phyloP scores from a whole-genome alignment of 495 filamentous ascomycete species.

The Hypoxylon intermedium region DNA sequence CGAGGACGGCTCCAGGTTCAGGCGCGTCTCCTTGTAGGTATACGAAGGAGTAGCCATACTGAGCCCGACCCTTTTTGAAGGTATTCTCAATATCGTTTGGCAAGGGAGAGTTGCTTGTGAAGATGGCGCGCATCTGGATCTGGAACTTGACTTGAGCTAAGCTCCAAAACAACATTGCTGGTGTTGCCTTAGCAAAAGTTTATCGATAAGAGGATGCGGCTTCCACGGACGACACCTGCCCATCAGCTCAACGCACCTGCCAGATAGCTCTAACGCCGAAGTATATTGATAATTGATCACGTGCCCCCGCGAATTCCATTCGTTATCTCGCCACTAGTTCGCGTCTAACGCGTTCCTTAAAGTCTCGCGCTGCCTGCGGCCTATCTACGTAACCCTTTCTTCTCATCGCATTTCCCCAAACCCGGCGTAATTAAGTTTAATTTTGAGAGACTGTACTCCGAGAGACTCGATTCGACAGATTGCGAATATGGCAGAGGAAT shows the following conservation, averaged over 20 bases:
- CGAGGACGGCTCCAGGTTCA: conserved; percentile 78
- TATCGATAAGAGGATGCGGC: conserved; percentile 24
- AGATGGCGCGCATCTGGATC: conserved; percentile 14
- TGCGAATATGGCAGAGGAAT: conserved; percentile 46
- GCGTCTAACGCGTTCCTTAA: conserved; percentile 38
- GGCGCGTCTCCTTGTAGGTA: conserved; percentile 84
- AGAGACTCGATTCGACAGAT: background rate
- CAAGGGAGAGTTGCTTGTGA: conserved; percentile 6
- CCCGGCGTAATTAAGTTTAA: background rate
- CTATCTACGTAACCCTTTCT: background rate
- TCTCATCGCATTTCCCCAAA: background rate
- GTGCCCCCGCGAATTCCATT: conserved; percentile 43
- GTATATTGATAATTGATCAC: conserved; percentile 33
- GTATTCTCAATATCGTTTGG: conserved; percentile 12
- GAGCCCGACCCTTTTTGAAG: conserved; percentile 39
- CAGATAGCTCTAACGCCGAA: background rate
- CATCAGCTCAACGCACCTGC: background rate
- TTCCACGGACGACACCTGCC: background rate
- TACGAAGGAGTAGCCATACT: conserved; percentile 55
- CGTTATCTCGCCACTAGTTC: conserved; percentile 38
- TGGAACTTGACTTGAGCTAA: conserved; percentile 21
- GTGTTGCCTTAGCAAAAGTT: background rate
- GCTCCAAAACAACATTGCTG: conserved; percentile 24
- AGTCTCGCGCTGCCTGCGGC: background rate
- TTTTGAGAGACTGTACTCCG: background rate